Conservation (phyloP, 2,329 filamentous ascomycete genomes). For the Aspergillus sp. region DNA sequence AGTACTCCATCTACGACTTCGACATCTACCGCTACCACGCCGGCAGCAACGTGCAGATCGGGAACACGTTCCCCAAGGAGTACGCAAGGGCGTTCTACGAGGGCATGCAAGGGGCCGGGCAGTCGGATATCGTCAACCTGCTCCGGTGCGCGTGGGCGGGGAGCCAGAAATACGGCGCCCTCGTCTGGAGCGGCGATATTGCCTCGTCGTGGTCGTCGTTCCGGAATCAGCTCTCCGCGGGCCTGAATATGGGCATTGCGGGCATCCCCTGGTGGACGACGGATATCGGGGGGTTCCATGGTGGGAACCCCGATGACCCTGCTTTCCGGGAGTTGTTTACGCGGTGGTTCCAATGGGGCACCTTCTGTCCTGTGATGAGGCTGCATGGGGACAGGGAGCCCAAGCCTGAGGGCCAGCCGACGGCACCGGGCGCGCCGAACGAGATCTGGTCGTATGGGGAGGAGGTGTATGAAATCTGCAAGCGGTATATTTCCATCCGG, state of each 20-base stretch:
- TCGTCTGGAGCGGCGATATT: slow-evolving; percentile 69
- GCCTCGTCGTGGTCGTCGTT: slow-evolving; percentile 63
- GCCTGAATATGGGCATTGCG: slow-evolving; percentile 64
- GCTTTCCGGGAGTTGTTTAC: slow-evolving; percentile 64
- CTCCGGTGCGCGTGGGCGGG: slow-evolving; percentile 58
- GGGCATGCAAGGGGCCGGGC: slow-evolving; percentile 54
- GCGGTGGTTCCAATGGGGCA: slow-evolving; percentile 69
- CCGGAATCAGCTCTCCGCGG: slow-evolving; percentile 61
- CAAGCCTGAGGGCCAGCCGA: slow-evolving; percentile 35
- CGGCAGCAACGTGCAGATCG: slow-evolving; percentile 56
- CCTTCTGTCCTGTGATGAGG: slow-evolving; percentile 67
- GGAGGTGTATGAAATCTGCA: slow-evolving; percentile 60
- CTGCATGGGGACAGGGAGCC: slow-evolving; percentile 67
- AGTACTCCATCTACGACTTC: slow-evolving; percentile 65
- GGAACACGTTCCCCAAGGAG: slow-evolving; percentile 61
- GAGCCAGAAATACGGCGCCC: slow-evolving; percentile 63
- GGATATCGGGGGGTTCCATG: slow-evolving; percentile 70
- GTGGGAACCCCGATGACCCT: slow-evolving; percentile 57
- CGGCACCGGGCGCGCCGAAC: slow-evolving; percentile 28
- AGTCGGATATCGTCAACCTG: slow-evolving; percentile 60
- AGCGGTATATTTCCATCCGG: slow-evolving; percentile 58
- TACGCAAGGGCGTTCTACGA: slow-evolving; percentile 63
- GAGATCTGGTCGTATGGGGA: slow-evolving; percentile 68
- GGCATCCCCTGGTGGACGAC: slow-evolving; percentile 70
- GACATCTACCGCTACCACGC: slow-evolving; percentile 64